Base-by-base conservation (phyloP, 805 yeast species). In the Zygotorulaspora florentina region DNA sequence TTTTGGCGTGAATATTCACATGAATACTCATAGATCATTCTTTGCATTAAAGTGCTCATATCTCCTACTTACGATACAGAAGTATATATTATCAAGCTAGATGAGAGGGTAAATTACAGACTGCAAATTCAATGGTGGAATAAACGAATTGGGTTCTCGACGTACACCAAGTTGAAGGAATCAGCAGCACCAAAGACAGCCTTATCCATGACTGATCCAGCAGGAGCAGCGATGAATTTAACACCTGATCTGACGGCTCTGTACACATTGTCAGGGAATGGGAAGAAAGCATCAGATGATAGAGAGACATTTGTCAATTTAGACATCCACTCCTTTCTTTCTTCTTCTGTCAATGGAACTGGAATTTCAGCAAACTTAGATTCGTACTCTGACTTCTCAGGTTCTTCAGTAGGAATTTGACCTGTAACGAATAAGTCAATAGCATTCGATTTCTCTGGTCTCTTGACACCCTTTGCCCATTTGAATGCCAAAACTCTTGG, bases 271-370 rank as follows among this genome's bases (percentile, higher is more conserved):
- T 93, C 99, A 56, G 98, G 93, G 93, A 93, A 93, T 72, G 99
- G 99, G 95, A 93, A 93, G 81, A 93, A 93, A 25, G 99, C 99
- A 67, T 93, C 99, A 3, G 97, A 89, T 13, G 96, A 85, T 58
- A 90, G 76, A 10, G 98, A 89, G 46, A 93, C 99, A 59, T 87
- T 82, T 48, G 74, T 79, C 68, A 89, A 77, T 73, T 89, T 80
- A 51, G 72, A 59, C 55, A 85, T 71, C 98, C 98, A 93, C 60
- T 86, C 96, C 54, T 74, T 72, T 71, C 91, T 87, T 76, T 93
- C 99, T 53, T 75, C 81, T 23, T 69, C 71, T 42, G 96, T 83
- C 58, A 93, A 76, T 43, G 96, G 96, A 57, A 71, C 76, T 57
- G 99, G 99, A 29, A 90, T 59, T 54, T 70, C 82, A 47, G 75